These are phyloP conservation scores for Gastrodia elata DNA, from an alignment of 106 monocot genomes.

Conservation along the genomic window DNA sequence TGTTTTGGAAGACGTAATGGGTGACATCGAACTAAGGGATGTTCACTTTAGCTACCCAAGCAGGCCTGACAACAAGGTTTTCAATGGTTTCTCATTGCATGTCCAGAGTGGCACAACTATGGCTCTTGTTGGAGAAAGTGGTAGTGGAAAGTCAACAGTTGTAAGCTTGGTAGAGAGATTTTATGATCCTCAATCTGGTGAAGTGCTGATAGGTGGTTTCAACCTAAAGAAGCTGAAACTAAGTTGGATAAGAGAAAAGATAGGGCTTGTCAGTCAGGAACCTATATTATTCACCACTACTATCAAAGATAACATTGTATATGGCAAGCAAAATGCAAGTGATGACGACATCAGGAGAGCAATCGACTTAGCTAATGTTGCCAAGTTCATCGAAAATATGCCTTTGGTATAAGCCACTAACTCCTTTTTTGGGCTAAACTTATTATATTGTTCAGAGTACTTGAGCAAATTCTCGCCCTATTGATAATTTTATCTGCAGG, in stretches of 20 bases:
- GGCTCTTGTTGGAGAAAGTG: constrained; percentile 3
- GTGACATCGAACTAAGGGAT: not conserved
- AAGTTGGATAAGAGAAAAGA: constrained; percentile 3
- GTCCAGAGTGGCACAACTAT: not conserved
- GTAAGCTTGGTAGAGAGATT: not conserved
- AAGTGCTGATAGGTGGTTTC: not conserved
- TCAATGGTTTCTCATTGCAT: not conserved
- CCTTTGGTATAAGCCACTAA: not conserved
- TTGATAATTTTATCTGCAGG: constrained; percentile 20
- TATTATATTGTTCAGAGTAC: not conserved
- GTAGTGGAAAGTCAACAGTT: not conserved
- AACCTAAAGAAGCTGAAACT: not conserved
- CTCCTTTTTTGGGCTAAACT: not conserved
- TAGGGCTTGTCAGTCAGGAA: not conserved
- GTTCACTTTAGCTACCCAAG: not conserved
- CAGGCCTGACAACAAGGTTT: not conserved
- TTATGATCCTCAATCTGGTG: constrained; percentile 2
- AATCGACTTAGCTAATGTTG: not conserved
- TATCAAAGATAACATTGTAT: not conserved
- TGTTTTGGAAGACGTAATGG: not conserved
- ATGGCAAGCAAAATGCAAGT: not conserved
- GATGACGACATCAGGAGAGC: not conserved
- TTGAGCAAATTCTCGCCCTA: not conserved
- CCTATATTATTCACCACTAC: not conserved
- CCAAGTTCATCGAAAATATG: not conserved